A percentile compares a stretch with the other conserved stretches of the same genome.
Conservation (phyloP, 805 yeast genomes). For the Starmerella powellii region DNA sequence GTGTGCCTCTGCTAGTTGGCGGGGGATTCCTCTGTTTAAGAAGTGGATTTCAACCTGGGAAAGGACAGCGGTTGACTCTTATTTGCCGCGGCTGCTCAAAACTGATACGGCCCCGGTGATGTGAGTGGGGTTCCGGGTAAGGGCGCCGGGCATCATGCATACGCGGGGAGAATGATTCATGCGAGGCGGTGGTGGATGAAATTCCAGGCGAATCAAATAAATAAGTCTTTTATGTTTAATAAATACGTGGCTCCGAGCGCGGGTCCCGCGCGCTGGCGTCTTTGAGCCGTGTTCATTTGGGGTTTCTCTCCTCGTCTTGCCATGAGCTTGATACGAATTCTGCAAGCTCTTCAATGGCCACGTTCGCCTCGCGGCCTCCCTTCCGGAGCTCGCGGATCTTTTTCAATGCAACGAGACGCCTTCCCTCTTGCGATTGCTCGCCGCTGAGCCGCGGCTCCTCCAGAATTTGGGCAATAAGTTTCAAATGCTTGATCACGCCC, state of each 20-base stretch:
- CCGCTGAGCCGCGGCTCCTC: constrained; percentile 38
- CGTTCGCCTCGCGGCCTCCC: constrained; percentile 58
- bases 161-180: not conserved
- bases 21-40: not conserved
- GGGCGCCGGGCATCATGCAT: not conserved
- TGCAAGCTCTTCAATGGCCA: constrained; percentile 59
- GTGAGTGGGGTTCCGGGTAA: constrained; percentile 2
- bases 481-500: constrained; percentile 46
- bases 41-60: no score
- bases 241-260: no score
- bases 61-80: constrained; percentile 1
- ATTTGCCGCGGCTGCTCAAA: not conserved
- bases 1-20: not conserved
- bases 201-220: not conserved
- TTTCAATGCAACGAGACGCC: constrained; percentile 47
- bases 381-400: constrained; percentile 47
- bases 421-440: constrained; percentile 42
- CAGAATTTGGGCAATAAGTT: constrained; percentile 37
- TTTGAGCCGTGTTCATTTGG: no score
- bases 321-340: constrained; percentile 13
- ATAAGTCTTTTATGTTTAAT: no score
- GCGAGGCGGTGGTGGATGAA: not conserved
- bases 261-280: no score
- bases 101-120: not conserved
- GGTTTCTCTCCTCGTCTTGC: not conserved